Conservation (phyloP, 371 early-diverging fungal genomes). For the Conidiobolus incongruus region DNA sequence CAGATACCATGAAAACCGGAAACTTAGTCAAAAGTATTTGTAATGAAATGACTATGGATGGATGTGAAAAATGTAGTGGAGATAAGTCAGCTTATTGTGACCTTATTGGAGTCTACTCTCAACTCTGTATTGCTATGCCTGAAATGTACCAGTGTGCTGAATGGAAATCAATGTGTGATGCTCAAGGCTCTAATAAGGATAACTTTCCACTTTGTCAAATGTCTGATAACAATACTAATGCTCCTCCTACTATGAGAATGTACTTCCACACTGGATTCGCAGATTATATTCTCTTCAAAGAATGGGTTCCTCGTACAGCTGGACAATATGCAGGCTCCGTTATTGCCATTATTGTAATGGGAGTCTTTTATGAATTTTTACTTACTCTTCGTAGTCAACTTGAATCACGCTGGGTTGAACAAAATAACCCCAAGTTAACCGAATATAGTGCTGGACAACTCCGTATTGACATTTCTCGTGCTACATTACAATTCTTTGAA, state of each 20-base stretch:
- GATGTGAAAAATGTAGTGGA: conserved; percentile 21
- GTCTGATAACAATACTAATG: conserved; percentile 9
- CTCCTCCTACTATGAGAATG: conserved; percentile 31
- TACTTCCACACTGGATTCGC: conserved; percentile 27
- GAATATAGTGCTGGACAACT: neutral
- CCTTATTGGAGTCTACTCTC: conserved; percentile 14
- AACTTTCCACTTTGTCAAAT: conserved; percentile 1
- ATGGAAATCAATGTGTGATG: conserved; percentile 19
- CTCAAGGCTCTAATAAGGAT: neutral
- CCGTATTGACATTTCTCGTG: conserved; percentile 4
- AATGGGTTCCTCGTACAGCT: conserved; percentile 15
- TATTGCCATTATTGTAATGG: conserved; percentile 16
- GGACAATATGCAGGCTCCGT: conserved; percentile 13
- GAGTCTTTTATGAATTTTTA: conserved; percentile 12
- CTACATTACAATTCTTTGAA: conserved; percentile 13
- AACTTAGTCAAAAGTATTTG: conserved; percentile 25
- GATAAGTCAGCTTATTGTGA: conserved; percentile 13
- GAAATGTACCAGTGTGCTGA: conserved; percentile 25
- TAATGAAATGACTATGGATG: conserved; percentile 28
- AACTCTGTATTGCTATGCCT: conserved; percentile 28
- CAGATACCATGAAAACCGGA: conserved; percentile 18
- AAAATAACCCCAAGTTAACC: neutral
- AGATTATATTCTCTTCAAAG: conserved; percentile 22
- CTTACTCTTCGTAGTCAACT: conserved; percentile 10
- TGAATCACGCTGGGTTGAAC: conserved; percentile 13